Conservation (phyloP, 1,284 basidiomycete genomes). For the Exobasidium rhododendri region DNA sequence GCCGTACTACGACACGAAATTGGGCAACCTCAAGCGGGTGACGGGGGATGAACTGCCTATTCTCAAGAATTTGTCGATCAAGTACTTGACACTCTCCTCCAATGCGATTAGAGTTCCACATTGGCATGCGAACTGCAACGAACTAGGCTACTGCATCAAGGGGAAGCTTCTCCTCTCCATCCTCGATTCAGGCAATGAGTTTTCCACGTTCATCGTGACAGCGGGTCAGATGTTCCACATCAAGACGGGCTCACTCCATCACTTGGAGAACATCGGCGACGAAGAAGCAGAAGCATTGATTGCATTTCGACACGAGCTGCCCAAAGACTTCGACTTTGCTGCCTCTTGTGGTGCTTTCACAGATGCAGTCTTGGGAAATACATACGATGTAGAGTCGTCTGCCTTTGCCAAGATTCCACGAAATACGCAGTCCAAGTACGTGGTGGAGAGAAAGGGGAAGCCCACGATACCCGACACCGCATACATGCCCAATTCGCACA, state of each 20-base stretch:
- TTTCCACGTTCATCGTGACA: background rate
- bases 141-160: background rate
- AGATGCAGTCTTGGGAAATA: slow-evolving; percentile 1
- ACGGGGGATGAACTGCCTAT: background rate
- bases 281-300: background rate
- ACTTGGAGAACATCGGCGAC: background rate
- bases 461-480: background rate
- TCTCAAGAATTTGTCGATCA: slow-evolving; percentile 9
- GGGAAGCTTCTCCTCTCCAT: background rate
- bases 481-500: background rate
- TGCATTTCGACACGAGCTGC: background rate
- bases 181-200: background rate
- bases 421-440: background rate
- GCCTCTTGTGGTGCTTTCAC: background rate
- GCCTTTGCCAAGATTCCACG: background rate
- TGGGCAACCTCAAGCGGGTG: background rate
- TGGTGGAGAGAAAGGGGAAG: background rate
- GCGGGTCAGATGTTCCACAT: slow-evolving; percentile 2
- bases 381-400: background rate
- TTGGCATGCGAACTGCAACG: background rate
- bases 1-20: slow-evolving; percentile 1
- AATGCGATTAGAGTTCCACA: background rate
- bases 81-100: background rate
- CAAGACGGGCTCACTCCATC: background rate
- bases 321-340: slow-evolving; percentile 1